These are phyloP conservation scores for Leccinum subfulvum DNA, from an alignment of 1,284 basidiomycete species.

Conservation along the genomic window DNA sequence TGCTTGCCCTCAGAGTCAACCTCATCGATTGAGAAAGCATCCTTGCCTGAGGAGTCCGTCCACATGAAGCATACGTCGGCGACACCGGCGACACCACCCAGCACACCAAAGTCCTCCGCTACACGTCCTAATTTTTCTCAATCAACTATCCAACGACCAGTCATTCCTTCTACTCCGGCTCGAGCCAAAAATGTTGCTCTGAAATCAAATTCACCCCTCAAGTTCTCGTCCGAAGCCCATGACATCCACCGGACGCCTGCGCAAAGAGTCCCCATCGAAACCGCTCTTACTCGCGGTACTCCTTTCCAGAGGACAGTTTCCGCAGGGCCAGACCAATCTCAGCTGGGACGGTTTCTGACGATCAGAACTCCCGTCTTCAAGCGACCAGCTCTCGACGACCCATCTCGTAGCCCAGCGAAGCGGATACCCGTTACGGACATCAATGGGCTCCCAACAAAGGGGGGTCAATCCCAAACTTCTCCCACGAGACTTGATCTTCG, in stretches of 20 bases:
- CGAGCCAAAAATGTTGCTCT: slow-evolving; percentile 13
- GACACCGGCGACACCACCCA: slow-evolving; percentile 16
- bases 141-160: slow-evolving; percentile 20
- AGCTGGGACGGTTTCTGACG: slow-evolving; percentile 10
- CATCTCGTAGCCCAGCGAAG: slow-evolving; percentile 54
- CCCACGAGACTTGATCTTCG: slow-evolving; percentile 23
- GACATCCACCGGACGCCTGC: slow-evolving; percentile 55
- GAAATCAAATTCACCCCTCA: slow-evolving; percentile 33
- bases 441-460: slow-evolving; percentile 26
- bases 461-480: slow-evolving; percentile 23
- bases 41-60: slow-evolving; percentile 1
- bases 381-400: slow-evolving; percentile 36
- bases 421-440: slow-evolving; percentile 45
- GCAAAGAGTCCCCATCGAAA: slow-evolving; percentile 54
- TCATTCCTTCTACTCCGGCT: slow-evolving; percentile 23
- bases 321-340: slow-evolving; percentile 12
- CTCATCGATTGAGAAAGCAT: slow-evolving; percentile 5
- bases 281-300: slow-evolving; percentile 48
- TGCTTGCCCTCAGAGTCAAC: slow-evolving; percentile 15
- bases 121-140: slow-evolving; percentile 17
- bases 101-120: slow-evolving; percentile 8
- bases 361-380: slow-evolving; percentile 35
- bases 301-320: slow-evolving; percentile 44
- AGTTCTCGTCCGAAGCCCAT: slow-evolving; percentile 36
- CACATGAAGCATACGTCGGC: not conserved